phyloP scores from a whole-genome alignment of 176 grass and related monocot species.

The Eleusine indica region DNA sequence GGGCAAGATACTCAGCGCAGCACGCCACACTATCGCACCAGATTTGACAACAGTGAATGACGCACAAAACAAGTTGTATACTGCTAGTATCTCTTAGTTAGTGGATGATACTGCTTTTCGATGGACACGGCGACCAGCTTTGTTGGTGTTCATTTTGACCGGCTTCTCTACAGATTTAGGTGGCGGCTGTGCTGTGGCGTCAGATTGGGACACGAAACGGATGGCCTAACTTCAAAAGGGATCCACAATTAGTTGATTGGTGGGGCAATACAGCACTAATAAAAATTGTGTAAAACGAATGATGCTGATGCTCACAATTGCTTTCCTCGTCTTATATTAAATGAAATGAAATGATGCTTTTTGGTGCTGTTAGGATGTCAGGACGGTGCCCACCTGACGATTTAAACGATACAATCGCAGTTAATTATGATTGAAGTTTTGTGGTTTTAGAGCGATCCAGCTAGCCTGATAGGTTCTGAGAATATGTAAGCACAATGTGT shows the following conservation, averaged over 20 bases:
- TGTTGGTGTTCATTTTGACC: conserved; percentile 22
- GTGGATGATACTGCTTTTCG: conserved; percentile 33
- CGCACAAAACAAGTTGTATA: background rate
- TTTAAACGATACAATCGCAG: background rate
- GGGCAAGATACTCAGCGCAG: background rate
- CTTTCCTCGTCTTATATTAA: conserved; percentile 39
- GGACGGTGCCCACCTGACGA: background rate
- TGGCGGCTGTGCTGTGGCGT: conserved; percentile 43
- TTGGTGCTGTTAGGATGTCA: background rate
- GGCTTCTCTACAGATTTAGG: conserved; percentile 32
- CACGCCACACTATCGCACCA: conserved; percentile 12
- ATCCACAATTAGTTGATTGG: conserved; percentile 39
- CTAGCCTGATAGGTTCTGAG: background rate
- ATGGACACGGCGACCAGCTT: conserved; percentile 17
- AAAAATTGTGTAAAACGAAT: no score
- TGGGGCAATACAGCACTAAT: conserved; percentile 19
- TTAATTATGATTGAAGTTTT: background rate
- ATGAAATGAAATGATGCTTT: conserved; percentile 8
- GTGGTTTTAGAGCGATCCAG: background rate
- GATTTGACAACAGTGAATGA: conserved; percentile 21
- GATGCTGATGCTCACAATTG: conserved; percentile 28
- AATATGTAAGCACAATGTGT: background rate
- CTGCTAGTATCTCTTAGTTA: background rate
- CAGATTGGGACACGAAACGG: conserved; percentile 30
- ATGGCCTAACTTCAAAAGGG: conserved; percentile 37